Conservation (phyloP, 2,329 filamentous ascomycete genomes). For the Colletotrichum chlorophyti region DNA sequence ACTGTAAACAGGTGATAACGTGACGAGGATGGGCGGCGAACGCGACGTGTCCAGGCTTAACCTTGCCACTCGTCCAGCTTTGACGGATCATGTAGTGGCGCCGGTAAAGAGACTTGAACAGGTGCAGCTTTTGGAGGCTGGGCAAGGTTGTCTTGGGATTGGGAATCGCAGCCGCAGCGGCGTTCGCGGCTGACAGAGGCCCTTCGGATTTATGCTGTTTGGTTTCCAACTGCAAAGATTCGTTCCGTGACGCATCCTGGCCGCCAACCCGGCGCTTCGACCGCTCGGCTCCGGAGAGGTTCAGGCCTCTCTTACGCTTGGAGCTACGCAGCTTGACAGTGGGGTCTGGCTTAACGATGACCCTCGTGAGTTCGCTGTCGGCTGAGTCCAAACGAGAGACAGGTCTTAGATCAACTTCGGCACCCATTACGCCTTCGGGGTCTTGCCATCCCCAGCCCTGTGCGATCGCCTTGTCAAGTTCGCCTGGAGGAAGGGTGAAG, state of each 20-base stretch:
- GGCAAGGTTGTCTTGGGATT: constrained; percentile 82
- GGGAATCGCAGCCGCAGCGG: constrained; percentile 82
- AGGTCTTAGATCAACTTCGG: constrained; percentile 80
- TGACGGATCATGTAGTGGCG: constrained; percentile 89
- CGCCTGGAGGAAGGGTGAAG: constrained; percentile 78
- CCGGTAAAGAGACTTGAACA: constrained; percentile 96
- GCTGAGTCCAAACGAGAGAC: constrained; percentile 58
- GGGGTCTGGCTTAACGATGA: constrained; percentile 47
- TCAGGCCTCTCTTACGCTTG: constrained; percentile 63
- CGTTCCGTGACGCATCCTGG: constrained; percentile 53
- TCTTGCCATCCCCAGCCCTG: constrained; percentile 99
- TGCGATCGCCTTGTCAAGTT: constrained; percentile 82
- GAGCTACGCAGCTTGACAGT: constrained; percentile 54
- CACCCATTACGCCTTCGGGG: constrained; percentile 75
- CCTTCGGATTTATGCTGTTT: constrained; percentile 73
- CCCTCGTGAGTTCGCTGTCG: constrained; percentile 57
- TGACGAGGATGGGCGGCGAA: constrained; percentile 96
- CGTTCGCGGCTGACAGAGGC: constrained; percentile 84
- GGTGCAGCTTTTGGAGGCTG: constrained; percentile 81
- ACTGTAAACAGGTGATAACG: constrained; percentile 97
- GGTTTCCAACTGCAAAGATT: constrained; percentile 46
- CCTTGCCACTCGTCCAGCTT: constrained; percentile 87
- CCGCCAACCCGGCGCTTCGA: constrained; percentile 60
- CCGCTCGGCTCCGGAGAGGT: constrained; percentile 54
- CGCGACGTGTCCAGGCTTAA: constrained; percentile 88